Evolutionary conservation across 805 yeast genomes (phyloP), one percentile per base, ranked within the genome.

Genomic region (Metschnikowia aberdeeniae): DNA sequence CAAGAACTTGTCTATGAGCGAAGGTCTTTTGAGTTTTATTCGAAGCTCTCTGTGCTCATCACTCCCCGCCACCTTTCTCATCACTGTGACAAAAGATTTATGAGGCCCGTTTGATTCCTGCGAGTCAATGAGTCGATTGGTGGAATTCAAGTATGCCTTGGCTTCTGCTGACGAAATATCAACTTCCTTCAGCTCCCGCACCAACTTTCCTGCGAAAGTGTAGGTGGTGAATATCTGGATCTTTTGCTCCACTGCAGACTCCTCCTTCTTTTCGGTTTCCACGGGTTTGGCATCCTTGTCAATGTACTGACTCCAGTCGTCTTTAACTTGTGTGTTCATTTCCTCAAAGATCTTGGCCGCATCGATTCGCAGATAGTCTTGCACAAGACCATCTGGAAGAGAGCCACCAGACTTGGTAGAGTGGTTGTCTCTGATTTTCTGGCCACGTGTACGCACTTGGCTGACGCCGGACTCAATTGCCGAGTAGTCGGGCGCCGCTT

Each of bases 141-240:
- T 66, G 1, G 84, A 80, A 49, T 77, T 78, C 35, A 87, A 62
- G 57, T 84, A 89, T 14, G 90, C 96, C 53, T 80, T 80, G 0
- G 95, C 98, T 61, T 89, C 97, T 11, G 93, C 93, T 7, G 96
- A 85, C 37, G 79, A 73, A 6, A 76, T 77, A 38, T 80, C 84
- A 1, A 93, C 97, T 64, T 75, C 71, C 63, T 87, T 89, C 47
- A 83, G 82, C 57, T 90, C 96, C 0, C 84, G 78, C 1, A 85
- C 73, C 2, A 81, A 71, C 55, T 86, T 86, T 5, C 97, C 97
- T 0, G 99, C 98, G 73, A 89, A 92, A 46, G 86, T 85, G 60
- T 87, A 92, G 2, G 82, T 78, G 50, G 93, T 75, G 48, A 78
- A 82, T 45, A 92, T 89, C 54, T 80, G 78, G 45, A 92, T 77